Base-by-base conservation (phyloP, 202 grass and related monocot species). In the Zizania palustris region DNA sequence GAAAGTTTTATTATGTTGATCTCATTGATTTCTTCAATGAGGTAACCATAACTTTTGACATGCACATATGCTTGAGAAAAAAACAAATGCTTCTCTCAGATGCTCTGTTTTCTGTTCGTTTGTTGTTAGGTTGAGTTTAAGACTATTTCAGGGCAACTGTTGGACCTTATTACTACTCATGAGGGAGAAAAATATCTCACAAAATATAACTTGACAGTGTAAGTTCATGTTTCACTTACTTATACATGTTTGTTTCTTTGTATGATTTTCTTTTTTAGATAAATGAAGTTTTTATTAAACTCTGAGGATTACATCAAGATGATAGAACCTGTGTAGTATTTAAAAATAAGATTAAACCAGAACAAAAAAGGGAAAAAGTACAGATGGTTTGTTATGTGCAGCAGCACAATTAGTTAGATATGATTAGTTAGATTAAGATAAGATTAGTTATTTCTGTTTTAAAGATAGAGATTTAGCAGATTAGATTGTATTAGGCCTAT, bases 1-100 rank as follows among this genome's bases (percentile, higher is more conserved):
- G 85, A 84, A 88, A 85, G 65, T 85, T 85, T 65, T 94, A 94
- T 78, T 98, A 98, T 85, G 89, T 92, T 54, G 91, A 98, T 85
- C 89, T 98, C 45, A 86, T 98, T 70, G 95, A 98, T 86, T 41
- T 98, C 63, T 98, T 98, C 78, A 98, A 94, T 76, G 95, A 98
- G 91, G 95, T 98, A 90, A 72, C 46, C 11, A 64, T 86, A 63
- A 85, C 16, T 71, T 77, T 21, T 85, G 68, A 51, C 16, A 55
- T 73, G 59, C 35, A 62, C 16, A 54, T 43, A 74, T 42, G 1
- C 41, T 63, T 50, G n/a, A n/a, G 11, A 56, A 57, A 71, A 68
- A 60, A 7, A 7, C 75, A 48, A 35, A 18, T 51, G 21, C 71
- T 85, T 71, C 42, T 50, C 46, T 61, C 53, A 62, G 22, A 20